Evolutionary conservation across 2,329 filamentous ascomycete genomes (phyloP).

Genomic region (Ophiostoma pallidulum): DNA sequence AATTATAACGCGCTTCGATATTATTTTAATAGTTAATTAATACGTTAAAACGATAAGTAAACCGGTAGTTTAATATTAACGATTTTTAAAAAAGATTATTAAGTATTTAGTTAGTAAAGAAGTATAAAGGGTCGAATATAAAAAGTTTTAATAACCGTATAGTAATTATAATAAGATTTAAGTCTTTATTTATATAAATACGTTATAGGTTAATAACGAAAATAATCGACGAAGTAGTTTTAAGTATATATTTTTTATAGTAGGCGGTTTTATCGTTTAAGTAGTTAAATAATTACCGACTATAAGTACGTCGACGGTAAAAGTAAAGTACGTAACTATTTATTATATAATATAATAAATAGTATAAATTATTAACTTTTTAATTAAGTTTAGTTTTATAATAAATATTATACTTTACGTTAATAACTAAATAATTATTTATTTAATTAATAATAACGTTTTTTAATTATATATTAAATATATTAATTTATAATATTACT

Average conservation of each 20-base stretch:
- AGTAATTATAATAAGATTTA: not conserved
- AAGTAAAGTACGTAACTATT: too few species aligned
- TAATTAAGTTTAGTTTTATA: not conserved
- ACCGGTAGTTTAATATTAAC: not conserved
- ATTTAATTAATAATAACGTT: not conserved
- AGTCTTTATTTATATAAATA: not conserved
- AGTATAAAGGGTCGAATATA: not conserved
- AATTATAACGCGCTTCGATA: too few species aligned
- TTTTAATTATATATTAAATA: too few species aligned
- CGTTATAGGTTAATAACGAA: not conserved
- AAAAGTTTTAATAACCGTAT: not conserved
- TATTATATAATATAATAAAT: not conserved
- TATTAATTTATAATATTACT: too few species aligned
- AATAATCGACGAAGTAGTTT: too few species aligned
- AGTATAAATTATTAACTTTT: not conserved
- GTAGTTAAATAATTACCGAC: too few species aligned
- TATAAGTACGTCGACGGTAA: too few species aligned
- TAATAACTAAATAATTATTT: not conserved
- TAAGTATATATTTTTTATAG: too few species aligned
- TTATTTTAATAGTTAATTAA: too few species aligned
- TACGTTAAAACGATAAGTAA: too few species aligned
- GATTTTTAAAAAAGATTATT: not conserved
- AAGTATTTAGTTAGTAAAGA: not conserved
- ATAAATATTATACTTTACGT: not conserved
- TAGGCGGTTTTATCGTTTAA: too few species aligned